Evolutionary conservation across 805 yeast genomes (phyloP), one percentile per base, ranked within the genome.

Genomic region (Kodamaea hsintzibuensis): DNA sequence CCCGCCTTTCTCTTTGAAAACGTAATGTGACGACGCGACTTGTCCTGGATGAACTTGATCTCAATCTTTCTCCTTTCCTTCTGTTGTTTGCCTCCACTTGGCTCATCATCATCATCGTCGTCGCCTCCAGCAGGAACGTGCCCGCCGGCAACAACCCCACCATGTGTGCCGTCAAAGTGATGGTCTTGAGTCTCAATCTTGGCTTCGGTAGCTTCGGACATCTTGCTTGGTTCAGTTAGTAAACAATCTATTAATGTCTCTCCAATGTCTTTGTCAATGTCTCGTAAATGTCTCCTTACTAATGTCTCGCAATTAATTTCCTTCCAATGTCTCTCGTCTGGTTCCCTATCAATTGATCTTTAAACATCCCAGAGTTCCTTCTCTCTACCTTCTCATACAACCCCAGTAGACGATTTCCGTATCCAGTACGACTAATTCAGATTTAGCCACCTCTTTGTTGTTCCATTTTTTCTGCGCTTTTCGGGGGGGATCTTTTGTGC

Each of bases 1-100:
- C 99, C 99, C 46, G 97, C 98, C 75, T 93, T 93, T 75, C 99
- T 88, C 77, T 95, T 95, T 51, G 98, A 91, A 67, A 95, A 95
- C 30, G 99, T 95, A 64, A 95, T 96, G 74, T 95, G 99, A 67
- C 99, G 89, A 71, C 99, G 85, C 17, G 97, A 90, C 76, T 95
- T 95, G 73, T 95, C 98, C 77, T 93, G 97, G 66, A 95, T 95
- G 68, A 95, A 95, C 78, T 91, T 90, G 71, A 95, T 95, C 73
- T 95, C 99, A 65, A 93, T 93, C 74, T 93, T 93, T 78, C 99
- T 77, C 67, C 86, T 74, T 64, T 82, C 86, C 67, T 83, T 78
- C 58, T 76, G 78, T 60, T 75, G 77, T 62, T 76, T 75, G 19
- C 82, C 82, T 19, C 80, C 73, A 9, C 75, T 64, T 38, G 73